phyloP scores from a whole-genome alignment of 2,329 filamentous ascomycete genomes.

The Cylindrodendrum hubeiense region DNA sequence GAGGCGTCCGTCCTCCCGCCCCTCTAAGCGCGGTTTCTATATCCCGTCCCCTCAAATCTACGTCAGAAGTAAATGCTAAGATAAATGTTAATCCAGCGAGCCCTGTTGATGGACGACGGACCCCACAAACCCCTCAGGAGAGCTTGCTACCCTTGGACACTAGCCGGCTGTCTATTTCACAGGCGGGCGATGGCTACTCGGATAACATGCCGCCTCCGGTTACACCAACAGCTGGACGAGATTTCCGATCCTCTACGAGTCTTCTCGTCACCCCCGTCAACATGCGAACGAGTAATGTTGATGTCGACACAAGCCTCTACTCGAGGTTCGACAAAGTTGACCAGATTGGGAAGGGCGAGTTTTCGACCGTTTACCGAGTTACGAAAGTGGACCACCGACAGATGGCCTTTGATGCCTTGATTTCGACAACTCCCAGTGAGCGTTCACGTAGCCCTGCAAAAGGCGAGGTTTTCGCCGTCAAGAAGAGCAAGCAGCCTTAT shows the following conservation, averaged over 20 bases:
- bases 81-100: slow-evolving; percentile 66
- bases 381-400: slow-evolving; percentile 54
- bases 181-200: slow-evolving; percentile 56
- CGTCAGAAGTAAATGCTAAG: slow-evolving; percentile 65
- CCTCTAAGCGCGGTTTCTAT: slow-evolving; percentile 47
- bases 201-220: slow-evolving; percentile 69
- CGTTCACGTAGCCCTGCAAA: slow-evolving; percentile 66
- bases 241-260: slow-evolving; percentile 62
- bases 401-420: slow-evolving; percentile 54
- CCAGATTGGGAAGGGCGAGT: slow-evolving; percentile 87
- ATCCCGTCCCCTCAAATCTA: slow-evolving; percentile 41
- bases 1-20: slow-evolving; percentile 50
- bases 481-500: slow-evolving; percentile 88
- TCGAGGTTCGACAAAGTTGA: slow-evolving; percentile 86
- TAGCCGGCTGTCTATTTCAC: slow-evolving; percentile 86
- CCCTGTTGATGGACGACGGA: slow-evolving; percentile 69
- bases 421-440: slow-evolving; percentile 59
- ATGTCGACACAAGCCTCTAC: slow-evolving; percentile 78
- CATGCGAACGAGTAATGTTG: slow-evolving; percentile 75
- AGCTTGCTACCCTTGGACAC: slow-evolving; percentile 81
- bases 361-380: slow-evolving; percentile 92
- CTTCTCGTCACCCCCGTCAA: slow-evolving; percentile 77
- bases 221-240: slow-evolving; percentile 79
- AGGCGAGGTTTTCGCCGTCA: slow-evolving; percentile 85
- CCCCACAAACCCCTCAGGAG: slow-evolving; percentile 85